phyloP scores from a whole-genome alignment of 2,329 filamentous ascomycete species.

The Colletotrichum agaves region DNA sequence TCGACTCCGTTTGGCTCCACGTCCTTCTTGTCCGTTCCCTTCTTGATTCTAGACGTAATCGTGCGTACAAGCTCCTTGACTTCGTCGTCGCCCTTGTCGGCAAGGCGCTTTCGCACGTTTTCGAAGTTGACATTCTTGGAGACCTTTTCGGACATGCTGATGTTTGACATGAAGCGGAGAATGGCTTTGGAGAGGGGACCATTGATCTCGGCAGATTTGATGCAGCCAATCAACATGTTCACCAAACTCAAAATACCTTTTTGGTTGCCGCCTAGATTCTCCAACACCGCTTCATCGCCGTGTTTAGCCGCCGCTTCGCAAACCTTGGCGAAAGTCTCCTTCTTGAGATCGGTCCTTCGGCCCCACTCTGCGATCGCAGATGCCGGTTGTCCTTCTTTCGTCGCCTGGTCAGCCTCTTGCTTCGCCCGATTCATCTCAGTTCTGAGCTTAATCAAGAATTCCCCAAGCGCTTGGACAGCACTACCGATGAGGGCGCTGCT shows the following conservation, averaged over 20 bases:
- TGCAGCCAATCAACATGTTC: constrained; percentile 64
- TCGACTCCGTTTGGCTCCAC: constrained; percentile 41
- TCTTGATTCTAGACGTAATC: constrained; percentile 61
- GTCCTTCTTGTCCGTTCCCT: constrained; percentile 44
- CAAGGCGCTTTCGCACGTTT: constrained; percentile 70
- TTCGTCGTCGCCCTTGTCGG: constrained; percentile 72
- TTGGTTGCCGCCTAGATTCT: constrained; percentile 67
- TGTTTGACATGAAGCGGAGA: constrained; percentile 69
- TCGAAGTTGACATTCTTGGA: constrained; percentile 74
- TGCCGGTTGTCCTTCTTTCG: constrained; percentile 54
- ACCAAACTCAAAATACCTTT: constrained; percentile 67
- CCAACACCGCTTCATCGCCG: constrained; percentile 65
- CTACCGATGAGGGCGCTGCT: constrained; percentile 54
- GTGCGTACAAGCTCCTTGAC: constrained; percentile 70
- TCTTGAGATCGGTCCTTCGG: constrained; percentile 55
- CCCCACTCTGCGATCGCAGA: constrained; percentile 51
- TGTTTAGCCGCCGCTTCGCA: constrained; percentile 64
- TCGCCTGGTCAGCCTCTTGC: constrained; percentile 55
- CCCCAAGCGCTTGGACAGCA: constrained; percentile 62
- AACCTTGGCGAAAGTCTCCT: constrained; percentile 60
- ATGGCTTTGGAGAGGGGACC: constrained; percentile 65
- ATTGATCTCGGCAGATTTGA: constrained; percentile 62
- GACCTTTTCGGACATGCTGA: constrained; percentile 70
- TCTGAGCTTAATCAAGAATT: constrained; percentile 60
- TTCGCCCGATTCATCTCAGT: constrained; percentile 60